Percentiles rank a stretch among this genome's conserved stretches.
Conservation (phyloP, 2,329 filamentous ascomycete species). For the Aspergillus ochraceoroseus region DNA sequence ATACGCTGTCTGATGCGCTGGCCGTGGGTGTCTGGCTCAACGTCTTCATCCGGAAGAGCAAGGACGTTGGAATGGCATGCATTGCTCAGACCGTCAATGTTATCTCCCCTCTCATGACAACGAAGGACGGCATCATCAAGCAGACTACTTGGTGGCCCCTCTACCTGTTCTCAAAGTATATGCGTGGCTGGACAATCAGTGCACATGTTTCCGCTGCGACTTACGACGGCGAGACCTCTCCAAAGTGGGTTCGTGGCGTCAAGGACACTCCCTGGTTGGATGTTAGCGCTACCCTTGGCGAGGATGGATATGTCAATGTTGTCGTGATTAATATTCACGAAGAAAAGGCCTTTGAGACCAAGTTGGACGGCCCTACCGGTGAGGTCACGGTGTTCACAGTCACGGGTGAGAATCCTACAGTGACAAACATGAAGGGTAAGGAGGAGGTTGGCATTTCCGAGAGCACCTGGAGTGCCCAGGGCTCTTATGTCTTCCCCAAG, state of each 20-base stretch:
- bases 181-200: conserved; percentile 67
- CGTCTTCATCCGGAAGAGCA: conserved; percentile 67
- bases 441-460: conserved; percentile 60
- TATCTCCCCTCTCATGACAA: conserved; percentile 71
- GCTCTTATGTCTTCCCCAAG: conserved; percentile 61
- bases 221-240: conserved; percentile 56
- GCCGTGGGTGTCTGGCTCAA: conserved; percentile 73
- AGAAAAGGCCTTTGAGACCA: conserved; percentile 54
- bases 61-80: conserved; percentile 70
- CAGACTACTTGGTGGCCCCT: conserved; percentile 74
- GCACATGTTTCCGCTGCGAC: conserved; percentile 59
- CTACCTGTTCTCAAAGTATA: conserved; percentile 63
- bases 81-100: conserved; percentile 75
- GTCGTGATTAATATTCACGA: conserved; percentile 70
- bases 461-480: conserved; percentile 60
- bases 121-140: conserved; percentile 57
- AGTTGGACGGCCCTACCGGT: conserved; percentile 53
- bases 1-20: conserved; percentile 69
- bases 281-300: conserved; percentile 40
- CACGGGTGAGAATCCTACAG: conserved; percentile 52
- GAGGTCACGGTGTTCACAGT: conserved; percentile 60
- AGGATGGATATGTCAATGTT: conserved; percentile 59
- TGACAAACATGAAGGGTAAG: conserved; percentile 59
- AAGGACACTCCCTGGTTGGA: conserved; percentile 62
- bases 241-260: conserved; percentile 39